Base-by-base conservation (phyloP, 2,329 filamentous ascomycete genomes). In the Lithohypha guttulata region DNA sequence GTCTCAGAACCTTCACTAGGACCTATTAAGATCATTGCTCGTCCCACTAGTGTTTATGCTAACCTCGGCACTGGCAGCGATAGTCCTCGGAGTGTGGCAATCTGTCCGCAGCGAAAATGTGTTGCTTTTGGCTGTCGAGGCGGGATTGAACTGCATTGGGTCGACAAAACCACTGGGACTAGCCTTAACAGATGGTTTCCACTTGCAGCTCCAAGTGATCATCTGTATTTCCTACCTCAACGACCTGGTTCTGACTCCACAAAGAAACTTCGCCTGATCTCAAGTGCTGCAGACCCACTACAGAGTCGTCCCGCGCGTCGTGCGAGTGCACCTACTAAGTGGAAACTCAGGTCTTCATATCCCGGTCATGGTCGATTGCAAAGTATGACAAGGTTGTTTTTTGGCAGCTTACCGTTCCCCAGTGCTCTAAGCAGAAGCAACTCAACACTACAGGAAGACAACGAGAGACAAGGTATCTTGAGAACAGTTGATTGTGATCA, bases 101-200 rank as follows among this genome's bases (percentile, higher is more conserved):
- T 81, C 22, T 79, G 73, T 48, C 77, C 77, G n/a, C 71, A 77
- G 42, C 66, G 73, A 31, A 67, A 69, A 35, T 79, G 75, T 48
- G 71, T 79, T 22, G 77, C 75, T 6, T 81, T 80, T 59, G 77
- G 77, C 10, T 79, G 73, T 46, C 67, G 69, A 9, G 64, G 68
- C 6, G 73, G 76, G 1, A 72, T 81, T 37, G 77, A 81, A 51
- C 59, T 81, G 26, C 75, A 79, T 52, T 81, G 73, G 68, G 55
- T 70, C 9, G 65, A 71, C 43, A 62, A 65, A 20, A 50, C 62
- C 26, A 69, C 61, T 2, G 59, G 62, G 8, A 53, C 54, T 29
- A 55, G 58, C 22, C 53, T 59, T 22, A 55, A 55, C 30, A 58
- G 58, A 27, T 55, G 60, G 46, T 61, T 66, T 19, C 58, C 61